Evolutionary conservation across 768 basidiomycete genomes (phyloP).

Genomic region (Tulasnella sp.): DNA sequence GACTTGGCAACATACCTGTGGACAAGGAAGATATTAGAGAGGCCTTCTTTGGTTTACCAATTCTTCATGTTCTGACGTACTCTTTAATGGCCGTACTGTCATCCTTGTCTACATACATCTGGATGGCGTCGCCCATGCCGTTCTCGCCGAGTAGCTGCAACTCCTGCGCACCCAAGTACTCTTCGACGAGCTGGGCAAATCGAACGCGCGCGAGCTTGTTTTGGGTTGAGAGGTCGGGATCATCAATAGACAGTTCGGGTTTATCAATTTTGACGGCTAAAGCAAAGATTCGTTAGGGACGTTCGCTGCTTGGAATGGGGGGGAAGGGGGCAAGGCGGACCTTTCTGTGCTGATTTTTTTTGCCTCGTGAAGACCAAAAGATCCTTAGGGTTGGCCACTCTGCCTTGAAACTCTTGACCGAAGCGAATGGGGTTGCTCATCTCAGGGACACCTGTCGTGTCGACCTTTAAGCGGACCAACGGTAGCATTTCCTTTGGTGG

Average conservation of each 20-base stretch:
- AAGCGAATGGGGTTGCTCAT: constrained; percentile 97
- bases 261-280: constrained; percentile 62
- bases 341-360: constrained; percentile 56
- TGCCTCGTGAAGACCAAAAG: constrained; percentile 87
- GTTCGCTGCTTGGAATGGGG: neutral
- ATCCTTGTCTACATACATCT: constrained; percentile 96
- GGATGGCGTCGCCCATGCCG: constrained; percentile 92
- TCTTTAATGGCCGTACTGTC: constrained; percentile 88
- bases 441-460: constrained; percentile 86
- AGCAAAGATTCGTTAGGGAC: neutral
- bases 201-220: constrained; percentile 81
- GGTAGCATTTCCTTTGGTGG: constrained; percentile 75
- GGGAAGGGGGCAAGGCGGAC: neutral
- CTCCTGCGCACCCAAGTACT: constrained; percentile 91
- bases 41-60: neutral
- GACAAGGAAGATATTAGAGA: neutral
- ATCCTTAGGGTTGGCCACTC: constrained; percentile 92
- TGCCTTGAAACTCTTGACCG: constrained; percentile 90
- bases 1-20: constrained; percentile 67
- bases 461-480: constrained; percentile 85
- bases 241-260: constrained; percentile 81
- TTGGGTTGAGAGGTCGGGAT: constrained; percentile 63
- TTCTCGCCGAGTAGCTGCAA: constrained; percentile 86
- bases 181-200: constrained; percentile 86
- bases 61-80: constrained; percentile 53